These are phyloP conservation scores for Barnettozyma populi DNA, from an alignment of 805 yeast genomes.

Conservation along the genomic window DNA sequence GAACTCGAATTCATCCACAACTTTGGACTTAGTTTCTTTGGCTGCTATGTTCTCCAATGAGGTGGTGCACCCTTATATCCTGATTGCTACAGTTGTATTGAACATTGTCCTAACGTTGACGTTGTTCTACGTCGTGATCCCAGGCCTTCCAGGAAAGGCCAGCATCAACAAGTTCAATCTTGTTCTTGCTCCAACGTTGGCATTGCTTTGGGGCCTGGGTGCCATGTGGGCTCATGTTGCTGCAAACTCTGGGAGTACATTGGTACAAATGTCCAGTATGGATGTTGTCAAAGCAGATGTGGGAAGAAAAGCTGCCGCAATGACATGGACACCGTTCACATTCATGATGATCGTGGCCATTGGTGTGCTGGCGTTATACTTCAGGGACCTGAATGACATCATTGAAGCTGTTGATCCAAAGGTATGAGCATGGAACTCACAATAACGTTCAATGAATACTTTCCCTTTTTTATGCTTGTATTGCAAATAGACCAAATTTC, in stretches of 20 bases:
- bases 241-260: constrained; percentile 35
- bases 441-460: no score
- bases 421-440: constrained; percentile 9
- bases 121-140: constrained; percentile 40
- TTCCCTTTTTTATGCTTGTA: no score
- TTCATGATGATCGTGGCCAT: constrained; percentile 38
- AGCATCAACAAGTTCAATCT: constrained; percentile 26
- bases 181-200: constrained; percentile 30
- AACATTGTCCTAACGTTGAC: constrained; percentile 36
- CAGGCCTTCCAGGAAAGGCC: constrained; percentile 41
- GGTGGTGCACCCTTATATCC: constrained; percentile 49
- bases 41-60: constrained; percentile 40
- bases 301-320: constrained; percentile 49
- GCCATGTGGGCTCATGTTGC: constrained; percentile 62
- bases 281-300: constrained; percentile 36
- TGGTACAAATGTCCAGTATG: constrained; percentile 48
- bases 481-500: no score
- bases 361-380: constrained; percentile 31
- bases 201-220: constrained; percentile 58
- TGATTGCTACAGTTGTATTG: constrained; percentile 44
- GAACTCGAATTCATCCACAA: constrained; percentile 27
- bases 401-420: constrained; percentile 21
- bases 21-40: constrained; percentile 41
- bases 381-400: constrained; percentile 29
- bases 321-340: constrained; percentile 58